phyloP scores from a whole-genome alignment of 306 rosid genomes.

The Glycine soja region DNA sequence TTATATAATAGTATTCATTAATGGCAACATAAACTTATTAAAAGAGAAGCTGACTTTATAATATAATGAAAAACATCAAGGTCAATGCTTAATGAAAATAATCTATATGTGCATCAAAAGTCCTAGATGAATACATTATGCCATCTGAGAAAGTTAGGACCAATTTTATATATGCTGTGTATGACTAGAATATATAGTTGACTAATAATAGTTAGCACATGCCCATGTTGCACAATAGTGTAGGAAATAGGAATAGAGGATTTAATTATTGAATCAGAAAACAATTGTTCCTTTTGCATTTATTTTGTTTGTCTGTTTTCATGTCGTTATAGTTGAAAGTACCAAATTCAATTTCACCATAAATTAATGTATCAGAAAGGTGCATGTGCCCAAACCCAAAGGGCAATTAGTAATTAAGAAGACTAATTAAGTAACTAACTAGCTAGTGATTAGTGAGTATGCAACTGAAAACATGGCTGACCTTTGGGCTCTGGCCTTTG shows the following conservation, averaged over 20 bases:
- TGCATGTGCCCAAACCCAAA: not conserved
- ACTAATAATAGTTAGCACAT: not conserved
- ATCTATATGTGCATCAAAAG: not conserved
- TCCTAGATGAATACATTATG: not conserved
- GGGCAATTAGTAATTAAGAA: too few relatives aligned
- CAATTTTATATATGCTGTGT: not conserved
- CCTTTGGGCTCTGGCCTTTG: constrained; percentile 93
- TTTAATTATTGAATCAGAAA: not conserved
- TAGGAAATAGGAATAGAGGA: not conserved
- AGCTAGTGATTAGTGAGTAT: too few relatives aligned
- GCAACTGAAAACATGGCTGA: constrained; percentile 34
- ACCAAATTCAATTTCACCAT: not conserved
- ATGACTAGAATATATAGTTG: not conserved
- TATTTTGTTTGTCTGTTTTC: not conserved
- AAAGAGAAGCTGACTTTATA: not conserved
- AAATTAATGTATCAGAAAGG: not conserved
- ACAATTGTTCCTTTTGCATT: not conserved
- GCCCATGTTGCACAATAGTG: not conserved
- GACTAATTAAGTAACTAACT: too few relatives aligned
- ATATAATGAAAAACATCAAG: not conserved
- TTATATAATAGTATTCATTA: not conserved
- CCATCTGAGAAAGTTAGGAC: not conserved
- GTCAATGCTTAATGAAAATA: constrained; percentile 1
- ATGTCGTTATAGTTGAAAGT: not conserved
- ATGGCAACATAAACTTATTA: too few relatives aligned